Conservation (phyloP, 768 basidiomycete genomes). For the Holtermanniella nyarrowii region DNA sequence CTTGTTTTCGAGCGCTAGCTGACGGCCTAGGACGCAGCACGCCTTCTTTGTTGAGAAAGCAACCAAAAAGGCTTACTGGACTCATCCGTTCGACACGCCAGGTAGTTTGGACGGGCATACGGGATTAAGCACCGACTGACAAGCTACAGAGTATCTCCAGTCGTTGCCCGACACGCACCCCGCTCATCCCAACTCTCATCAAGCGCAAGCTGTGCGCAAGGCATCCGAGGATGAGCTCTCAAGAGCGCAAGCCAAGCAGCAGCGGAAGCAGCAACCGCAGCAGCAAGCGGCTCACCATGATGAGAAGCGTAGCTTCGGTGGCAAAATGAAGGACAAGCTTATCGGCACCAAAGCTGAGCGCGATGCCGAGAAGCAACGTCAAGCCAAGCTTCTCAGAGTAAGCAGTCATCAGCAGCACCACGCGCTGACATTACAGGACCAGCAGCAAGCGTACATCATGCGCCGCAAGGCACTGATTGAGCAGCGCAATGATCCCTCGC, state of each 20-base stretch:
- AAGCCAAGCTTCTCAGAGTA: background rate
- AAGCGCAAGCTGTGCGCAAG: slow-evolving; percentile 19
- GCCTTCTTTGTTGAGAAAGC: slow-evolving; percentile 38
- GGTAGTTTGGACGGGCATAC: no score
- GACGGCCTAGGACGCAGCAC: slow-evolving; percentile 23
- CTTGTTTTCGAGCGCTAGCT: background rate
- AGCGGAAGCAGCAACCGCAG: no score
- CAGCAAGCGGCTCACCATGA: no score
- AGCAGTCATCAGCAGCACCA: slow-evolving; percentile 9
- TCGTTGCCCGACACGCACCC: slow-evolving; percentile 35
- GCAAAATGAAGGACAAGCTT: slow-evolving; percentile 13
- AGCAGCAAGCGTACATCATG: slow-evolving; percentile 18
- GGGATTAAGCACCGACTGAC: no score
- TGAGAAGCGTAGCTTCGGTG: slow-evolving; percentile 25
- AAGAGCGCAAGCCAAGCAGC: slow-evolving; percentile 2
- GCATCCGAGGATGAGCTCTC: slow-evolving; percentile 13
- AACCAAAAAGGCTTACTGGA: slow-evolving; percentile 32
- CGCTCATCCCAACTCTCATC: slow-evolving; percentile 32
- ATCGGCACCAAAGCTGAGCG: slow-evolving; percentile 3
- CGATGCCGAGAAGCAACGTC: background rate
- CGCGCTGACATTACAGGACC: slow-evolving; percentile 9
- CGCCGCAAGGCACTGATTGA: slow-evolving; percentile 21
- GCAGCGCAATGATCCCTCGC: slow-evolving; percentile 22
- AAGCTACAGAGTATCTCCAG: slow-evolving; percentile 31
- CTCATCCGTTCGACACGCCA: slow-evolving; percentile 40